Evolutionary conservation across 257 asterid species (phyloP).

Genomic region (Solanum chiquidenum): DNA sequence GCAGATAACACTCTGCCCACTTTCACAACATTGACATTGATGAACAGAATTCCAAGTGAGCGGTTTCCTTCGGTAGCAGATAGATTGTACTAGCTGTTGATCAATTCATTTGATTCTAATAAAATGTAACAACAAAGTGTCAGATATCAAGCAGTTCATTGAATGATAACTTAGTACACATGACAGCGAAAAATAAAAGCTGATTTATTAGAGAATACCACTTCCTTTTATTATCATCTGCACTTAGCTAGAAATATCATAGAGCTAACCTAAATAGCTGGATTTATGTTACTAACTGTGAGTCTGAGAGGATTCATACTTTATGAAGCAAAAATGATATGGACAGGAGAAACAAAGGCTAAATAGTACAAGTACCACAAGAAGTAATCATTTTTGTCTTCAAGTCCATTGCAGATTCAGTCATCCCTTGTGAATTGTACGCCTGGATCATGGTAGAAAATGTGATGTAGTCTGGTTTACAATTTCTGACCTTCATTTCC

Average conservation of each 20-base stretch:
- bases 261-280: neutral
- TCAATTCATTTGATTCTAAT: neutral
- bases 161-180: neutral
- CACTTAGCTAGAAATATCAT: neutral
- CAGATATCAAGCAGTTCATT: neutral
- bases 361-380: neutral
- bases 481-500: constrained; percentile 55
- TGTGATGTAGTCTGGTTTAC: constrained; percentile 65
- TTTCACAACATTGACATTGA: neutral
- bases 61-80: neutral
- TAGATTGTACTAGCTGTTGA: neutral
- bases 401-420: constrained; percentile 46
- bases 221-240: neutral
- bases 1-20: neutral
- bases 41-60: neutral
- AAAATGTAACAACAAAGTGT: neutral
- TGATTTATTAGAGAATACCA: neutral
- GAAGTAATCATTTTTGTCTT: constrained; percentile 29
- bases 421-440: constrained; percentile 56
- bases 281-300: neutral
- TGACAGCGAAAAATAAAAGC: neutral
- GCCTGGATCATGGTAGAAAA: constrained; percentile 60
- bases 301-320: neutral
- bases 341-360: neutral
- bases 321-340: neutral